Conservation (phyloP, 495 filamentous ascomycete species). For the Darksidea phi region DNA sequence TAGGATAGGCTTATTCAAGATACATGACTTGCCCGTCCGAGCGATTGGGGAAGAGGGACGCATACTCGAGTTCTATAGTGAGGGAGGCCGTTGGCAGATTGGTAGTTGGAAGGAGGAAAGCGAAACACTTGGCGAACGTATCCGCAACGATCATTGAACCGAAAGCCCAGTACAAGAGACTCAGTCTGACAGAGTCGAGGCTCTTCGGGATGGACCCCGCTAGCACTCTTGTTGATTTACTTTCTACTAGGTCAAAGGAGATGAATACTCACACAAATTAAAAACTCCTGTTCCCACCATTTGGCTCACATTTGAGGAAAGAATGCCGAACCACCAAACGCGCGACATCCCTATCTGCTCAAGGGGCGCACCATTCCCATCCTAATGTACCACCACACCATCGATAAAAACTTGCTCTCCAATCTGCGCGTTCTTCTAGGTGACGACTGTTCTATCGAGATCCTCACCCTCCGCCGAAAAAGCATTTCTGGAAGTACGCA, state of each 20-base stretch:
- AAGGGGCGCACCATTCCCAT: constrained; percentile 20
- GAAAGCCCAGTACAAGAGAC: constrained; percentile 24
- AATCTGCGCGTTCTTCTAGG: constrained; percentile 20
- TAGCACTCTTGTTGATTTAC: not conserved
- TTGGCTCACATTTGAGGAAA: constrained; percentile 20
- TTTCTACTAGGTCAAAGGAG: not conserved
- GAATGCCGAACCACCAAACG: constrained; percentile 19
- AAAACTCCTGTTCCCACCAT: constrained; percentile 27
- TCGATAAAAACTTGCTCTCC: constrained; percentile 19
- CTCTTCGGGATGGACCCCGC: constrained; percentile 9
- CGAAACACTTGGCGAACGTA: not conserved
- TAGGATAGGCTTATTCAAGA: constrained; percentile 21
- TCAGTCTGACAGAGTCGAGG: constrained; percentile 19
- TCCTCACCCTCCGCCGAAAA: not conserved
- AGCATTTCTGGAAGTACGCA: not conserved
- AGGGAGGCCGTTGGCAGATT: constrained; percentile 8
- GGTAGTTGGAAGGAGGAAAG: not conserved
- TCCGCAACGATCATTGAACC: constrained; percentile 10
- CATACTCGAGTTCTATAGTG: constrained; percentile 17
- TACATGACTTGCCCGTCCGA: constrained; percentile 20
- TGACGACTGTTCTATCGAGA: constrained; percentile 2
- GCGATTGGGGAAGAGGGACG: constrained; percentile 20
- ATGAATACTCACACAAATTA: constrained; percentile 17
- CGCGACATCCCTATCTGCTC: constrained; percentile 16
- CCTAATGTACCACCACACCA: constrained; percentile 12